Evolutionary conservation across 139 green algal species (phyloP), one percentile per base, ranked within the genome.

Genomic region (Chlamydomonas applanata): DNA sequence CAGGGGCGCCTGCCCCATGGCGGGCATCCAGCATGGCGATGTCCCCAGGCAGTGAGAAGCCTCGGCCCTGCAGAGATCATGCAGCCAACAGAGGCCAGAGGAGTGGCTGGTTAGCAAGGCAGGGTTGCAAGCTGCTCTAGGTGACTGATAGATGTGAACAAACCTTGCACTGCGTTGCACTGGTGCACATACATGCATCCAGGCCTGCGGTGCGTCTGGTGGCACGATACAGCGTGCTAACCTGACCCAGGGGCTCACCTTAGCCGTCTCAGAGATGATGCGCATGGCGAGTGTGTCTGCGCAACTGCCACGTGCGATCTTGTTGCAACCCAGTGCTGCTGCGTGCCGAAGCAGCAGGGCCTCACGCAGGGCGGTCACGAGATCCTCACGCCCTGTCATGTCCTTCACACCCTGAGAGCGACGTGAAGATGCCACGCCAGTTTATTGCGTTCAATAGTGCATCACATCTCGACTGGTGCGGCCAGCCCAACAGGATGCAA

Each of bases 321-420:
- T 85, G 70, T 54, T 79, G 73, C 73, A 90, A 27, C 86, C 85
- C 36, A 87, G 65, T 16, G 33, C 32, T 0, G 20, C 40, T 0
- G 87, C 85, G 1, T 65, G 36, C 11, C 65, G 49, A 11, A 83
- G 78, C 69, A 96, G 78, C 74, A 93, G 75, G 3, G 63, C 44
- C 17, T 71, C n/a, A 20, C 85, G 81, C 73, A 96, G 79, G 60
- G 81, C n/a, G 9, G n/a, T 36, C 11, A 88, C 32, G 17, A 96
- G 44, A 69, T 96, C 91, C 56, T 92, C 84, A 1, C 75, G 68
- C 4, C 85, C 91, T 20, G 91, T 95, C 45, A 73, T 20, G 46
- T 96, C 91, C 1, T 29, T 2, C 33, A 93, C 83, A 4, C 74
- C 60, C 79, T 87, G 40, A n/a, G n/a, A n/a, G n/a, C n/a, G n/a